Evolutionary conservation across 164 flowering plant genomes (phyloP).

Genomic region (Nelumbo lutea): DNA sequence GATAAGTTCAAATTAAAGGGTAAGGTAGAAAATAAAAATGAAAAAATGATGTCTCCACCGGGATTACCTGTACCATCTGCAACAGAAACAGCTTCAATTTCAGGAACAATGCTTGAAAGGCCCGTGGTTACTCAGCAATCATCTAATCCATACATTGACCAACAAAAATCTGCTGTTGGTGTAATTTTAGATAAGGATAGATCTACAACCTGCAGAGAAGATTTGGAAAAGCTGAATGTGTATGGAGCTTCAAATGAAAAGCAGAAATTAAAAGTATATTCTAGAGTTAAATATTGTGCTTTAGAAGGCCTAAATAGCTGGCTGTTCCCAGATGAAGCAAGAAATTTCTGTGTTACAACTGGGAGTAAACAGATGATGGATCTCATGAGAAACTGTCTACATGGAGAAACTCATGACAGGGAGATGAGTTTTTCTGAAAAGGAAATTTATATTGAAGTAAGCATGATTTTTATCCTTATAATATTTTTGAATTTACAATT

Average conservation of each 20-base stretch:
- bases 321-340: constrained; percentile 47
- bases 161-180: constrained; percentile 9
- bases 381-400: constrained; percentile 20
- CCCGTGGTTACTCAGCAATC: constrained; percentile 6
- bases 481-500: neutral
- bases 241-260: constrained; percentile 18
- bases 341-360: constrained; percentile 45
- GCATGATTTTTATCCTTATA: neutral
- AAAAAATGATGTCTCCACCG: constrained; percentile 12
- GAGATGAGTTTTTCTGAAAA: constrained; percentile 9
- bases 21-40: constrained; percentile 1
- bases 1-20: neutral
- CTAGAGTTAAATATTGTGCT: constrained; percentile 10
- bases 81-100: constrained; percentile 19
- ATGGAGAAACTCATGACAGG: constrained; percentile 11
- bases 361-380: constrained; percentile 30
- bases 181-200: constrained; percentile 9
- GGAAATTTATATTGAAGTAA: constrained; percentile 31
- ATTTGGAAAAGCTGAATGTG: neutral
- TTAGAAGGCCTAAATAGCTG: constrained; percentile 32
- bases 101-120: constrained; percentile 10
- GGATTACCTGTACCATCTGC: constrained; percentile 11
- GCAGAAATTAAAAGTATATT: constrained; percentile 7
- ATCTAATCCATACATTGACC: neutral
- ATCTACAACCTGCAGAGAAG: constrained; percentile 7